Conservation (phyloP, 106 monocot genomes). For the Platanthera zijinensis region DNA sequence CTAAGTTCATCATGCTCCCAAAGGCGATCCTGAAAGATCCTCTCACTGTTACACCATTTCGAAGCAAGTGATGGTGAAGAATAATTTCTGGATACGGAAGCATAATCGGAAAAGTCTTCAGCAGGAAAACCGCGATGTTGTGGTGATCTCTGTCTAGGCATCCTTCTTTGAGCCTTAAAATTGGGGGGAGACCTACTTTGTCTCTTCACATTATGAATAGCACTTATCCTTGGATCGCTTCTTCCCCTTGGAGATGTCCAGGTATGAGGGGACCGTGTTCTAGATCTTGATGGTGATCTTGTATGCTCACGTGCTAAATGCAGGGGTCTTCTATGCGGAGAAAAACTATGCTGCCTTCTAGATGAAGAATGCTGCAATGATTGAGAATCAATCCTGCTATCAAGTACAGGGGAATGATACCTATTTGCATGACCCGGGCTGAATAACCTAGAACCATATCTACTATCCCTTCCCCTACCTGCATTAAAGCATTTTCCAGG, state of each 20-base stretch:
- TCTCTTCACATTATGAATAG: constrained; percentile 13
- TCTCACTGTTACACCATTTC: constrained; percentile 55
- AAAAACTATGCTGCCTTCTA: constrained; percentile 40
- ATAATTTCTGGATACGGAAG: constrained; percentile 22
- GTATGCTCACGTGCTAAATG: constrained; percentile 28
- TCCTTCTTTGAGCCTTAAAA: constrained; percentile 20
- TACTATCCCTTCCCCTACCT: constrained; percentile 17
- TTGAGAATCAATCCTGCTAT: constrained; percentile 16
- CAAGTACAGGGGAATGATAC: constrained; percentile 18
- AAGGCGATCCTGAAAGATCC: constrained; percentile 15
- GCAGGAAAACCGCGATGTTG: constrained; percentile 18
- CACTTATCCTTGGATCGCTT: constrained; percentile 13
- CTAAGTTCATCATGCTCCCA: constrained; percentile 26
- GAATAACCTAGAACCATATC: constrained; percentile 24
- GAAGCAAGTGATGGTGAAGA: constrained; percentile 31
- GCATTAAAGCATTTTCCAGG: constrained; percentile 22
- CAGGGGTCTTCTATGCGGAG: constrained; percentile 33
- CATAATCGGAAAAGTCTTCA: constrained; percentile 19
- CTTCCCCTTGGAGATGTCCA: constrained; percentile 50
- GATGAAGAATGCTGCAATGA: constrained; percentile 15
- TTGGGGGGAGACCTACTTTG: constrained; percentile 37
- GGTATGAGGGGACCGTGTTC: constrained; percentile 57
- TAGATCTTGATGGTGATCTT: constrained; percentile 66
- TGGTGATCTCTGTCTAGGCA: constrained; percentile 23
- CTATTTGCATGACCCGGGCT: constrained; percentile 19